A percentile compares a stretch with the other conserved stretches of the same genome.
These are phyloP conservation scores for Globisporangium heterothallicum DNA, from an alignment of 352 stramenopile genomes.

Conservation along the genomic window DNA sequence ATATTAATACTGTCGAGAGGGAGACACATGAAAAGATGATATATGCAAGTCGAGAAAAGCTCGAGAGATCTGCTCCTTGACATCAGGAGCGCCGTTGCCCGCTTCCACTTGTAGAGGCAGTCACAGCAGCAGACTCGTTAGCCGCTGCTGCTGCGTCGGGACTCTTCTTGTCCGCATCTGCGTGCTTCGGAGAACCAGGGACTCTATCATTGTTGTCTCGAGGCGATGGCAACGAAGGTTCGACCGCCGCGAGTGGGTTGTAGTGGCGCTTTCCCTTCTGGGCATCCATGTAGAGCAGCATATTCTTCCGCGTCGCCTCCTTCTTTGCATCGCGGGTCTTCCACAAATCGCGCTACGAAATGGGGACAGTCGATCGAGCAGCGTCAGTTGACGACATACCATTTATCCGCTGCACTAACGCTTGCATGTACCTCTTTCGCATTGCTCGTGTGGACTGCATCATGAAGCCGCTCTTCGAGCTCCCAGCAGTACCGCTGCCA, in stretches of 20 bases:
- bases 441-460: conserved; percentile 45
- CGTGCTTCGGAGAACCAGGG: not conserved
- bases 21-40: too few relatives aligned
- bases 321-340: conserved; percentile 60
- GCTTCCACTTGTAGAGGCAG: too few relatives aligned
- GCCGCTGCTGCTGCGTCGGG: too few relatives aligned
- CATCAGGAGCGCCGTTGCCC: too few relatives aligned
- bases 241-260: not conserved
- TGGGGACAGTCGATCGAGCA: too few relatives aligned
- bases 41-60: too few relatives aligned
- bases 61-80: too few relatives aligned
- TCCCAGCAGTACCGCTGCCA: conserved; percentile 80
- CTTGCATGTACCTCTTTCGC: conserved; percentile 64
- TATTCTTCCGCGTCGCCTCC: conserved; percentile 60
- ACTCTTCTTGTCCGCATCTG: too few relatives aligned
- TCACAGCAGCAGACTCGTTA: too few relatives aligned
- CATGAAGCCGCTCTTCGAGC: conserved; percentile 56
- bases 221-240: not conserved
- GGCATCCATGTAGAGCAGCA: conserved; percentile 66
- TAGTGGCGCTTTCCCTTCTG: conserved; percentile 65
- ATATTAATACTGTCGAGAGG: conserved; percentile 7
- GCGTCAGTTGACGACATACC: too few relatives aligned
- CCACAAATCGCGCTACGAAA: conserved; percentile 62
- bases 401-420: too few relatives aligned
- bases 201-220: not conserved